phyloP scores from a whole-genome alignment of 306 rosid genomes.

The Albizia julibrissin region DNA sequence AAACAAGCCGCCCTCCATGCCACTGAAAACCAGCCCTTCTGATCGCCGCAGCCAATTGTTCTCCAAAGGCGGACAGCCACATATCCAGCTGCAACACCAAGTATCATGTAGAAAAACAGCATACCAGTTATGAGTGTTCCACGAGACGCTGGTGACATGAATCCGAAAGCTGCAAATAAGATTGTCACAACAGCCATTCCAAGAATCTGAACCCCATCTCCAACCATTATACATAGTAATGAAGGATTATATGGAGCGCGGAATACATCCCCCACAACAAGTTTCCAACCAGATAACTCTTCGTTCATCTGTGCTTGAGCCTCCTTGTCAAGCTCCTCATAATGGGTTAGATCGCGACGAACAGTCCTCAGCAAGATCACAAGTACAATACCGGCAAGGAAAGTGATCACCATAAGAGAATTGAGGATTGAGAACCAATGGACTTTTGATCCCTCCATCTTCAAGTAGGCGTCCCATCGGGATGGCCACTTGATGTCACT shows the following conservation, averaged over 20 bases:
- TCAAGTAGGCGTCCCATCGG: constrained; percentile 82
- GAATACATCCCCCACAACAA: constrained; percentile 18
- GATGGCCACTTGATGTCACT: constrained; percentile 89
- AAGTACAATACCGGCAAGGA: constrained; percentile 41
- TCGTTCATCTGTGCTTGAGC: constrained; percentile 3
- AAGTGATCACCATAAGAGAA: constrained; percentile 7
- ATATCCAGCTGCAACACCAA: constrained; percentile 28
- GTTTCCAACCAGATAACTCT: constrained; percentile 12
- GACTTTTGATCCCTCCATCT: constrained; percentile 84
- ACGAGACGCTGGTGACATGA: constrained; percentile 6
- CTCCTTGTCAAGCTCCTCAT: constrained; percentile 25
- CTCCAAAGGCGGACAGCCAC: constrained; percentile 80
- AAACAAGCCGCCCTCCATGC: constrained; percentile 76
- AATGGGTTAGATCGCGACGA: constrained; percentile 70
- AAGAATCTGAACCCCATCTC: constrained; percentile 9
- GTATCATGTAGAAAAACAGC: neutral
- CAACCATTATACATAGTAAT: neutral
- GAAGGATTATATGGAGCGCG: neutral
- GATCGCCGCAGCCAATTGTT: constrained; percentile 63
- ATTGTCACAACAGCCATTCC: constrained; percentile 9
- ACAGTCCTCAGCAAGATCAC: constrained; percentile 77
- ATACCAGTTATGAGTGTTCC: neutral
- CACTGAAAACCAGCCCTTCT: constrained; percentile 69
- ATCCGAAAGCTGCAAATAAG: neutral
- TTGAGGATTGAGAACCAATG: constrained; percentile 46